Percentiles rank a stretch among this genome's conserved stretches.
These are phyloP conservation scores for Tripterygium wilfordii DNA, from an alignment of 177 flowering plant genomes.

Conservation along the genomic window DNA sequence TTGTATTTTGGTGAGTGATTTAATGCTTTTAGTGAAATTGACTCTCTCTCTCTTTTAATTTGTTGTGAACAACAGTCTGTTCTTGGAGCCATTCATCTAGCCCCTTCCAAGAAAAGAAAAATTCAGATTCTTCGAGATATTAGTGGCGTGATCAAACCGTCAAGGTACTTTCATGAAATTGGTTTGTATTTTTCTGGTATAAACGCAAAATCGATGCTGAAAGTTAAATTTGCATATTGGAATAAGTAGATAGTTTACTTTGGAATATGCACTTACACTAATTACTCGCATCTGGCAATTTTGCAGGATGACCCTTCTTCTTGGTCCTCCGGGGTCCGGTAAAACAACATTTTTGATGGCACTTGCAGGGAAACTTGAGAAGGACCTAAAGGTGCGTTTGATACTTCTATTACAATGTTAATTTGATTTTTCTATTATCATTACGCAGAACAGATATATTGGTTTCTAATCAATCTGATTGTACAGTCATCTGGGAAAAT, in stretches of 20 bases:
- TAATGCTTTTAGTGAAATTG: no score
- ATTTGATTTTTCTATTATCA: not conserved
- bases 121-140: slow-evolving; percentile 35
- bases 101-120: slow-evolving; percentile 33
- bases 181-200: not conserved
- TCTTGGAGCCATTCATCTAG: slow-evolving; percentile 24
- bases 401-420: not conserved
- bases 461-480: no score
- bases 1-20: no score
- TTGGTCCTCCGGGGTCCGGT: slow-evolving; percentile 58
- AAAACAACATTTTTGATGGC: slow-evolving; percentile 49
- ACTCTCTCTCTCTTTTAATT: not conserved
- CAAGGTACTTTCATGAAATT: slow-evolving; percentile 32
- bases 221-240: no score
- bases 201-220: not conserved
- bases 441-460: not conserved
- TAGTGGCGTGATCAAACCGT: slow-evolving; percentile 39
- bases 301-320: slow-evolving; percentile 48
- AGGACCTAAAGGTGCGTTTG: slow-evolving; percentile 28
- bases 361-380: slow-evolving; percentile 43
- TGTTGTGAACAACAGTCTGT: slow-evolving; percentile 12
- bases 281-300: not conserved
- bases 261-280: not conserved
- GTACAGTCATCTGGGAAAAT: slow-evolving; percentile 40
- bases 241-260: not conserved